phyloP scores from a whole-genome alignment of 495 filamentous ascomycete species.

The Daldinia loculata region DNA sequence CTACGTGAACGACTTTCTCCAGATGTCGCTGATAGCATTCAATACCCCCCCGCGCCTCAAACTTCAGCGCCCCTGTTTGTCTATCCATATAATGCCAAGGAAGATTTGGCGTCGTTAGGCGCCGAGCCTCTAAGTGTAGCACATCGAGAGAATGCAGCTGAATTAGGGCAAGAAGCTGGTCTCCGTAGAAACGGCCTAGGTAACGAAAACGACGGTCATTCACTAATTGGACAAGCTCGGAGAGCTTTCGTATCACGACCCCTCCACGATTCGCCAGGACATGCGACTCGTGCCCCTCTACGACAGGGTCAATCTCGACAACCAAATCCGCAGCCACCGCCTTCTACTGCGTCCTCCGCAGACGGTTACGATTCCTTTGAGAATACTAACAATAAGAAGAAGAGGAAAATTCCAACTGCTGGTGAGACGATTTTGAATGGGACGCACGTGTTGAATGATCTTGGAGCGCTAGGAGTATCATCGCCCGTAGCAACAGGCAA shows the following conservation, averaged over 20 bases:
- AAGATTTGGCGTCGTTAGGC: conserved; percentile 45
- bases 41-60: conserved; percentile 77
- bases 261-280: conserved; percentile 39
- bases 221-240: conserved; percentile 42
- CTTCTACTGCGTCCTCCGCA: conserved; percentile 63
- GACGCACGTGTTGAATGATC: conserved; percentile 60
- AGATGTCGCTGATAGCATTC: conserved; percentile 82
- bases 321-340: conserved; percentile 54
- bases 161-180: conserved; percentile 41
- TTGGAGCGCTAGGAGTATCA: conserved; percentile 47
- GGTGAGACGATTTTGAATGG: conserved; percentile 65
- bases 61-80: conserved; percentile 76
- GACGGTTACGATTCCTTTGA: conserved; percentile 98
- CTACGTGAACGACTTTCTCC: conserved; percentile 85
- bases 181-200: conserved; percentile 45
- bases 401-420: conserved; percentile 95
- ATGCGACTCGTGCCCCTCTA: conserved; percentile 38
- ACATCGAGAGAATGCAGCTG: conserved; percentile 46
- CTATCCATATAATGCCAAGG: conserved; percentile 66
- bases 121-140: conserved; percentile 29
- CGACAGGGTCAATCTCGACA: conserved; percentile 50
- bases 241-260: conserved; percentile 40
- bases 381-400: conserved; percentile 99
- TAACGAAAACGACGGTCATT: conserved; percentile 52
- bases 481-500: conserved; percentile 37